These are phyloP conservation scores for Citeromyces siamensis DNA, from an alignment of 1,139 yeast species.

Conservation along the genomic window DNA sequence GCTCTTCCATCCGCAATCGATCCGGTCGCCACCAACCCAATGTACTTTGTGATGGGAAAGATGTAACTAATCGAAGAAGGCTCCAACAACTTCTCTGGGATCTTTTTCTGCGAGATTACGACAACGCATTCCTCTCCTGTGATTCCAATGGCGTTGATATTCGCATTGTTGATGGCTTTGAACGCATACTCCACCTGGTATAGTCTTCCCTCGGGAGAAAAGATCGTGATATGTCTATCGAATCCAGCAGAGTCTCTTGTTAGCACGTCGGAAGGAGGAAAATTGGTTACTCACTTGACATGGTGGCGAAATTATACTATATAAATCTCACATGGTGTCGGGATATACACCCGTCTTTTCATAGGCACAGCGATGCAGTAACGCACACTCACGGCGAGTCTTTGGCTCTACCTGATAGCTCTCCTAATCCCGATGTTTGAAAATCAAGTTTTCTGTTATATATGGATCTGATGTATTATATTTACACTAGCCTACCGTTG, in stretches of 20 bases:
- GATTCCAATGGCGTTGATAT: conserved; percentile 79
- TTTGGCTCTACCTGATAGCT: too few relatives aligned
- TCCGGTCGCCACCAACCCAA: conserved; percentile 92
- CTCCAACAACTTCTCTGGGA: conserved; percentile 88
- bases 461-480: too few relatives aligned
- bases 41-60: conserved; percentile 66
- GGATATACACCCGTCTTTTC: too few relatives aligned
- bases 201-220: conserved; percentile 96
- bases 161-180: conserved; percentile 90
- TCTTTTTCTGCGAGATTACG: conserved; percentile 86
- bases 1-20: conserved; percentile 95
- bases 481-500: too few relatives aligned
- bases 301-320: conserved; percentile 2
- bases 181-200: conserved; percentile 97
- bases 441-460: too few relatives aligned
- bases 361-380: too few relatives aligned
- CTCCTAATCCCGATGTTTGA: too few relatives aligned
- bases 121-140: conserved; percentile 88
- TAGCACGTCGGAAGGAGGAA: conserved; percentile 1
- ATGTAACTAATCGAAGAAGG: conserved; percentile 76
- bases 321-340: too few relatives aligned
- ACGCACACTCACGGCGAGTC: too few relatives aligned
- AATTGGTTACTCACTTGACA: conserved; percentile 5
- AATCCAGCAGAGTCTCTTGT: conserved; percentile 68
- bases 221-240: conserved; percentile 96